Evolutionary conservation across 257 asterid species (phyloP).

Genomic region (Solanum appendiculatum): DNA sequence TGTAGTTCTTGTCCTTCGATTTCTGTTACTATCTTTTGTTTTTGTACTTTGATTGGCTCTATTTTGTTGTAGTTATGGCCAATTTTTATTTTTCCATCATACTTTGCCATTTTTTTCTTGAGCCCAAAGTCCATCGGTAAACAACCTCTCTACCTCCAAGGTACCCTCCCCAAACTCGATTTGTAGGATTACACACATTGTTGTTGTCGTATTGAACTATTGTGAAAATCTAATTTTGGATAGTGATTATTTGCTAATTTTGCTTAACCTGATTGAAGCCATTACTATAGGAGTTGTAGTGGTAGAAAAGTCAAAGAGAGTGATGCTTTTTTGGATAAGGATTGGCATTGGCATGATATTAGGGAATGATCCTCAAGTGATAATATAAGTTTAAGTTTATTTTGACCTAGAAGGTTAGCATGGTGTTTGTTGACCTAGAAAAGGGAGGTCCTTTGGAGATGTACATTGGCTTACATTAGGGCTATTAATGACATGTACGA

Average conservation of each 20-base stretch:
- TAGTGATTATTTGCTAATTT: not conserved
- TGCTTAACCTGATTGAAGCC: not conserved
- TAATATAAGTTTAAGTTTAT: not conserved
- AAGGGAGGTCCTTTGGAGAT: not conserved
- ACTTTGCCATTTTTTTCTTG: not conserved
- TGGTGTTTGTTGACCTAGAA: not conserved
- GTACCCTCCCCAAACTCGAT: not conserved
- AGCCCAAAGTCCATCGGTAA: not conserved
- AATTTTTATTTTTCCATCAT: not conserved
- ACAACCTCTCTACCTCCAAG: not conserved
- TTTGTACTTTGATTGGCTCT: not conserved
- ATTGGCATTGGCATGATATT: not conserved
- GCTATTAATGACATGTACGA: not conserved
- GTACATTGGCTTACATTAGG: not conserved
- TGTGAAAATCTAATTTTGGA: not conserved
- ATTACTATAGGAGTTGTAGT: not conserved
- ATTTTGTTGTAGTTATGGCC: not conserved
- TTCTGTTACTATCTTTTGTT: accelerated
- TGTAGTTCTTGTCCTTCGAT: not conserved
- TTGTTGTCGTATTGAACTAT: not conserved
- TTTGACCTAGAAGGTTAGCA: not conserved
- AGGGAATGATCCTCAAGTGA: not conserved
- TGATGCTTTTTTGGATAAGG: not conserved
- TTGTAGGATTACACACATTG: not conserved
- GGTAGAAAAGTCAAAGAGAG: not conserved